Percentiles rank a stretch among this genome's conserved stretches.
Conservation (phyloP, 164 flowering plant species). For the Magnolia kwangsiensis region DNA sequence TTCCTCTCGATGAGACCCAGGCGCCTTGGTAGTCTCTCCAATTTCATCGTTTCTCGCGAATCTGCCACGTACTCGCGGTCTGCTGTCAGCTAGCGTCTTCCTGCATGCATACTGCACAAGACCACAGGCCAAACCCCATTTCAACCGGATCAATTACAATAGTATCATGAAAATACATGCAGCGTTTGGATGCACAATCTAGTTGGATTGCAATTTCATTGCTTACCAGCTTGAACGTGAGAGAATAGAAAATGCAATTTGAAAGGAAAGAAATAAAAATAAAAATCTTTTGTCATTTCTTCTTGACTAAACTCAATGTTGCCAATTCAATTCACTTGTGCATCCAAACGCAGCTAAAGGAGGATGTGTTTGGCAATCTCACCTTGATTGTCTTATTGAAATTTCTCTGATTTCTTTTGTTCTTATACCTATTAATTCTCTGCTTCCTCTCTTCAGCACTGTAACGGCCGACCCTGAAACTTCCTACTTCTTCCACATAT, state of each 20-base stretch:
- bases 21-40: constrained; percentile 28
- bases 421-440: constrained; percentile 62
- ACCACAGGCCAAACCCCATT: constrained; percentile 28
- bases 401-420: constrained; percentile 82
- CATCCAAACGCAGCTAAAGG: too few species aligned
- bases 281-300: neutral
- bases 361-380: neutral
- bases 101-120: constrained; percentile 67
- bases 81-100: constrained; percentile 77
- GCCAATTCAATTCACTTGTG: too few species aligned
- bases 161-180: neutral
- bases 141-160: constrained; percentile 13
- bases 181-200: too few species aligned
- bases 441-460: constrained; percentile 74
- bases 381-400: constrained; percentile 94
- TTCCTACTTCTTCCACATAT: constrained; percentile 33
- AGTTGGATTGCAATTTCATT: too few species aligned
- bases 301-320: neutral
- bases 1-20: constrained; percentile 23
- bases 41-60: constrained; percentile 75
- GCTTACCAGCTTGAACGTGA: too few species aligned
- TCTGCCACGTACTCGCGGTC: constrained; percentile 76
- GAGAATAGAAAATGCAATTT: neutral
- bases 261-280: neutral
- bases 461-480: constrained; percentile 48